These are phyloP conservation scores for Mycosarcoma maydis DNA, from an alignment of 1,284 basidiomycete species.

Conservation along the genomic window DNA sequence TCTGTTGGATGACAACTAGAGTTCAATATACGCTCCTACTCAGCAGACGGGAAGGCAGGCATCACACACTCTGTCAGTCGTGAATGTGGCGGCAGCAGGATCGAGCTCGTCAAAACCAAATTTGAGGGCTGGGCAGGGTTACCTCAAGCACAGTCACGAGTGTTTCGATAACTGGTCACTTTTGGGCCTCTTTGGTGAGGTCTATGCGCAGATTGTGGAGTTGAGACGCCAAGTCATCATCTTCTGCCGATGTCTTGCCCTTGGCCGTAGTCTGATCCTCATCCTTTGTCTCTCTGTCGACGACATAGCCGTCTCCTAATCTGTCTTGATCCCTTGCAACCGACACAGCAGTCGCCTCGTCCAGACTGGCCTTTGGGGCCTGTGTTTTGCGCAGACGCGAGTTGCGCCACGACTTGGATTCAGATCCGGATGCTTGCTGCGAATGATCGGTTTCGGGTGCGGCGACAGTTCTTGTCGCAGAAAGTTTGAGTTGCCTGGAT, in stretches of 20 bases:
- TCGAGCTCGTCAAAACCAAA: not conserved
- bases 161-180: too few relatives aligned
- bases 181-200: not conserved
- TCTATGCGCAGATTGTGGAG: constrained; percentile 20
- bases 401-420: constrained; percentile 17
- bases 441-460: too few relatives aligned
- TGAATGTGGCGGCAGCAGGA: too few relatives aligned
- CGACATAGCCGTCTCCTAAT: not conserved
- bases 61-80: too few relatives aligned
- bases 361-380: not conserved
- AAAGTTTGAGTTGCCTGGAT: not conserved
- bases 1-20: too few relatives aligned
- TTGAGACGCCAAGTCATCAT: constrained; percentile 16
- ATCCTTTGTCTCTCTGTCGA: not conserved
- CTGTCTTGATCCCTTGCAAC: constrained; percentile 10
- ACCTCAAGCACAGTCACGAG: too few relatives aligned
- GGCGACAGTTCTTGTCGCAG: not conserved
- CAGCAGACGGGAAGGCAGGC: too few relatives aligned
- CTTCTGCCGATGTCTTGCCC: constrained; percentile 3
- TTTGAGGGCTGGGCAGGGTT: too few relatives aligned
- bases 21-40: too few relatives aligned
- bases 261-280: not conserved
- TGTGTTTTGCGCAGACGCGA: constrained; percentile 27
- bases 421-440: too few relatives aligned
- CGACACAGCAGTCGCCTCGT: constrained; percentile 3